Conservation (phyloP, 2,329 filamentous ascomycete species). For the Dothistroma pini region DNA sequence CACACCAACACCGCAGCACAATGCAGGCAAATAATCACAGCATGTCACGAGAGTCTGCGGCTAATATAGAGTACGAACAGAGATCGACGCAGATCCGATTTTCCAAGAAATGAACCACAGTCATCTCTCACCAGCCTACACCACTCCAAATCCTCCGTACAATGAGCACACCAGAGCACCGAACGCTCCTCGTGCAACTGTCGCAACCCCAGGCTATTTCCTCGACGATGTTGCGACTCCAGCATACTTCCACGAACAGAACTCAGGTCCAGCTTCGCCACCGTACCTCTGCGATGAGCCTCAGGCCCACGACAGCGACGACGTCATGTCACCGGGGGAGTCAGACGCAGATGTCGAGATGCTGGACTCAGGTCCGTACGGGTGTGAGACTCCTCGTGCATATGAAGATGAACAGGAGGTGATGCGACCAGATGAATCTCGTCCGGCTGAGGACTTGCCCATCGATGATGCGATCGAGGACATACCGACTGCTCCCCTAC, state of each 20-base stretch:
- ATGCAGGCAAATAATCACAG: not conserved
- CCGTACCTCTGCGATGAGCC: not conserved
- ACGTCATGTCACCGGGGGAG: not conserved
- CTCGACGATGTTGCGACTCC: not conserved
- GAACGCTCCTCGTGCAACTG: not conserved
- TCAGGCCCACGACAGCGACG: not conserved
- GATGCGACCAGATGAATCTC: too few relatives aligned
- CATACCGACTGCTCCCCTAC: too few relatives aligned
- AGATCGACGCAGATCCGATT: not conserved
- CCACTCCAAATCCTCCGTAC: not conserved
- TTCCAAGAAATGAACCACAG: constrained; percentile 3
- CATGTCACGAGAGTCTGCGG: not conserved
- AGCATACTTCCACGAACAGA: not conserved
- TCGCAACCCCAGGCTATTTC: not conserved
- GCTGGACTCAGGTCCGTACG: not conserved
- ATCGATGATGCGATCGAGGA: not conserved
- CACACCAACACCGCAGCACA: not conserved
- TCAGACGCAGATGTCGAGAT: not conserved
- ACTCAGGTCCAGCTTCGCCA: not conserved
- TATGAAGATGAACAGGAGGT: not conserved
- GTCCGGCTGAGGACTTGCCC: too few relatives aligned
- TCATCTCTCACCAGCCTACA: not conserved
- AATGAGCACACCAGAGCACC: not conserved
- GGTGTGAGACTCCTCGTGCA: not conserved
- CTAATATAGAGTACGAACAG: not conserved